Conservation (phyloP, 306 rosid genomes). For the Myrica gale region DNA sequence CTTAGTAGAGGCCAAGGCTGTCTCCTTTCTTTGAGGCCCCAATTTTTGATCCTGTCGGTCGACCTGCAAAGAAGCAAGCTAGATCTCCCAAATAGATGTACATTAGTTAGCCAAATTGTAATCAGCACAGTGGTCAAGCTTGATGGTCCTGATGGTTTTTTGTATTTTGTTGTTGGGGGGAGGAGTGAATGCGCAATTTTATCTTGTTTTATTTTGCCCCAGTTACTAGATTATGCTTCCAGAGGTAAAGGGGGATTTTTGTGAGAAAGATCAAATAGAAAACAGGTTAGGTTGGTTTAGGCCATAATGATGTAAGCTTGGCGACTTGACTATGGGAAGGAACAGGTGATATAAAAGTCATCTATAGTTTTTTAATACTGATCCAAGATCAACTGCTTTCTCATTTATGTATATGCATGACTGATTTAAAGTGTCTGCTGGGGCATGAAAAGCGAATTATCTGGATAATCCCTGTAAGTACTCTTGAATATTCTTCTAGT, state of each 20-base stretch:
- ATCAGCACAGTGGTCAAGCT: constrained; percentile 18
- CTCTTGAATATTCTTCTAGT: too few relatives aligned
- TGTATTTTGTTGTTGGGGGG: not conserved
- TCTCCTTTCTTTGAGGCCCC: constrained; percentile 27
- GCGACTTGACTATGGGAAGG: not conserved
- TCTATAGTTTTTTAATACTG: not conserved
- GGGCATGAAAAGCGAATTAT: not conserved
- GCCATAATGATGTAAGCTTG: not conserved
- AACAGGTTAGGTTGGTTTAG: not conserved
- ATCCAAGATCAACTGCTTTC: not conserved
- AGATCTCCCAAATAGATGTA: constrained; percentile 31
- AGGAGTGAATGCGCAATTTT: not conserved
- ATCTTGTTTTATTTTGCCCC: not conserved
- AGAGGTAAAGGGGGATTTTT: constrained; percentile 8
- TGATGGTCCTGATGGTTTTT: constrained; percentile 9
- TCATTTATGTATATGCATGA: not conserved
- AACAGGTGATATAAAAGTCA: not conserved
- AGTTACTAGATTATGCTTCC: not conserved
- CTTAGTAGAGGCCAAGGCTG: constrained; percentile 28
- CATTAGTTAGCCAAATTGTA: constrained; percentile 19
- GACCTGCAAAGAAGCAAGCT: constrained; percentile 61
- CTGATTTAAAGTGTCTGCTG: not conserved
- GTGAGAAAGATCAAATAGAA: constrained; percentile 3
- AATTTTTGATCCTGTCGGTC: constrained; percentile 34
- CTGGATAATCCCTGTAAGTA: not conserved